Evolutionary conservation across 176 grass and related monocot genomes (phyloP).

Genomic region (Eremochloa ophiuroides): DNA sequence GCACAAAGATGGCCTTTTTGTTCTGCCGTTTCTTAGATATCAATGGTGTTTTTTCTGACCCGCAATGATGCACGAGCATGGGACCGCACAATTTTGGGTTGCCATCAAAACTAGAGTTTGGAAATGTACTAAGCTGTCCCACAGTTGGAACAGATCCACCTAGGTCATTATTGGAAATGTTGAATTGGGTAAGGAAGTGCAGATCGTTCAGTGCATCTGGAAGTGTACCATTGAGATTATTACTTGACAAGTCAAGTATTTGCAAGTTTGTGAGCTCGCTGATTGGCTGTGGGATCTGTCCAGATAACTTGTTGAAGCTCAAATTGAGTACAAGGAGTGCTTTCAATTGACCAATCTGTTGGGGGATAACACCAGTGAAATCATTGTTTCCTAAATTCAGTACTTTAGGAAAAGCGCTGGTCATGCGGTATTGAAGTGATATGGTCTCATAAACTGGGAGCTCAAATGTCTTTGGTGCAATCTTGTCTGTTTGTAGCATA

Average conservation of each 20-base stretch:
- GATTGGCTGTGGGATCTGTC: slow-evolving; percentile 20
- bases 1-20: not conserved
- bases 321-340: slow-evolving; percentile 22
- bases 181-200: slow-evolving; percentile 49
- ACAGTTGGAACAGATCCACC: slow-evolving; percentile 38
- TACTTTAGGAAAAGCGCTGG: slow-evolving; percentile 18
- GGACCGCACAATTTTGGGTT: slow-evolving; percentile 47
- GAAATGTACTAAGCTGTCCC: slow-evolving; percentile 47
- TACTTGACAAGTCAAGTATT: slow-evolving; percentile 35
- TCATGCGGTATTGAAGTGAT: slow-evolving; percentile 22
- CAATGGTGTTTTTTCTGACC: not conserved
- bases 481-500: slow-evolving; percentile 5
- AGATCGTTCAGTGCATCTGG: slow-evolving; percentile 19
- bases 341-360: slow-evolving; percentile 23
- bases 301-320: slow-evolving; percentile 31
- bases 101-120: slow-evolving; percentile 34
- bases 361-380: slow-evolving; percentile 25
- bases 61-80: not conserved
- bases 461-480: slow-evolving; percentile 21
- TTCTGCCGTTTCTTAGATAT: not conserved
- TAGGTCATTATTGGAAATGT: slow-evolving; percentile 41
- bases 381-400: slow-evolving; percentile 26
- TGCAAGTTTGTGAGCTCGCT: slow-evolving; percentile 32
- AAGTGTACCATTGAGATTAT: slow-evolving; percentile 40
- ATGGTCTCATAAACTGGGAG: slow-evolving; percentile 10